phyloP scores from a whole-genome alignment of 805 yeast species.

The Pichia heedii region DNA sequence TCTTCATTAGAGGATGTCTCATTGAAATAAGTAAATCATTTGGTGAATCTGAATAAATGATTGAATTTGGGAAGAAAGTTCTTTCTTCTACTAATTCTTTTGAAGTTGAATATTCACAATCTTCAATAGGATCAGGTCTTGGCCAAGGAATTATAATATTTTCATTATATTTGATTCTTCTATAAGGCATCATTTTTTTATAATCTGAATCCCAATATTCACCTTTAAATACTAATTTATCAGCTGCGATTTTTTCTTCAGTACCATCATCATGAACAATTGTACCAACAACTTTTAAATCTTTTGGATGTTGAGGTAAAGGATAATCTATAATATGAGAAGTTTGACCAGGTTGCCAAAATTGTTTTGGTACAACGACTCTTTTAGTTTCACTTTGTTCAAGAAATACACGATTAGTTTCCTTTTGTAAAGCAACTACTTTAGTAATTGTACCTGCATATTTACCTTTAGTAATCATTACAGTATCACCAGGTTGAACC shows the following conservation, averaged over 20 bases:
- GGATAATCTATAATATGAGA: slow-evolving; percentile 70
- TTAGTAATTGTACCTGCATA: slow-evolving; percentile 68
- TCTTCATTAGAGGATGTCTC: slow-evolving; percentile 67
- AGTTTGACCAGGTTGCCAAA: slow-evolving; percentile 65
- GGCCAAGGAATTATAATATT: slow-evolving; percentile 86
- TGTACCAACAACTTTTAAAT: slow-evolving; percentile 71
- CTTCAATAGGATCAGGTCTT: slow-evolving; percentile 49
- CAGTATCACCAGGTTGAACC: slow-evolving; percentile 68
- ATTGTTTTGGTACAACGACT: slow-evolving; percentile 59
- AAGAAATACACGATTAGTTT: slow-evolving; percentile 54
- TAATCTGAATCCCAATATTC: slow-evolving; percentile 66
- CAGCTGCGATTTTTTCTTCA: slow-evolving; percentile 67
- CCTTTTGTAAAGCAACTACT: slow-evolving; percentile 49
- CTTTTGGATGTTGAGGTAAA: slow-evolving; percentile 44
- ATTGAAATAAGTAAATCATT: slow-evolving; percentile 48
- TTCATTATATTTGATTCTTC: slow-evolving; percentile 65
- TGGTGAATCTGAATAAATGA: slow-evolving; percentile 65
- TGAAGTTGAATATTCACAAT: slow-evolving; percentile 49
- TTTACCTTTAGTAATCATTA: slow-evolving; percentile 60
- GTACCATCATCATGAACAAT: slow-evolving; percentile 58
- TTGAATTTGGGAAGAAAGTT: slow-evolving; percentile 62
- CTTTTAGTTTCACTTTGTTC: slow-evolving; percentile 60
- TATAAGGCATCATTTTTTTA: slow-evolving; percentile 63
- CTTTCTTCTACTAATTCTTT: slow-evolving; percentile 55
- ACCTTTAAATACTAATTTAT: slow-evolving; percentile 59